Conservation (phyloP, 148 eudicot genomes). For the Rheum nobile region DNA sequence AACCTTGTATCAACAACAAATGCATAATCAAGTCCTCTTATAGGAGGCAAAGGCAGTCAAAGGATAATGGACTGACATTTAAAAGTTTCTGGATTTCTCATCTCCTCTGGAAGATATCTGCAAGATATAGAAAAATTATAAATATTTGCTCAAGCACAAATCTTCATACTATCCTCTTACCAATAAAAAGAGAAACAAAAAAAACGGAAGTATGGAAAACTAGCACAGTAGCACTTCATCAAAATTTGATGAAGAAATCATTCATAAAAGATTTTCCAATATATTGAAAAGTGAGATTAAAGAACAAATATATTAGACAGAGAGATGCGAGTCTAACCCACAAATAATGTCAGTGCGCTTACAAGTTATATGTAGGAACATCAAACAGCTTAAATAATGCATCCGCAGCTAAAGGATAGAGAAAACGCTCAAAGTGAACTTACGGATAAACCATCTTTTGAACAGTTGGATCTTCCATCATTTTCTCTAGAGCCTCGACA, state of each 20-base stretch:
- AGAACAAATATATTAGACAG: too few relatives aligned
- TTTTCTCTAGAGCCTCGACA: constrained; percentile 89
- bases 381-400: not conserved
- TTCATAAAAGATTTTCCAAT: not conserved
- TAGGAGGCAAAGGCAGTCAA: not conserved
- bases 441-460: constrained; percentile 95
- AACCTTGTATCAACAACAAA: not conserved
- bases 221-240: not conserved
- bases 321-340: not conserved
- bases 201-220: not conserved
- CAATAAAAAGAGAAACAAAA: not conserved
- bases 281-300: constrained; percentile 3
- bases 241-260: not conserved
- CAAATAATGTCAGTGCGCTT: not conserved
- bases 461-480: constrained; percentile 97
- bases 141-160: not conserved
- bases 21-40: not conserved
- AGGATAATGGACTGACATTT: constrained; percentile 60
- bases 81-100: constrained; percentile 89
- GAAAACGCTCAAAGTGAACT: constrained; percentile 6
- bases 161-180: not conserved
- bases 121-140: constrained; percentile 13
- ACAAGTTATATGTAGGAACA: not conserved
- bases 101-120: constrained; percentile 96
- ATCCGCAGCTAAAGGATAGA: not conserved